Evolutionary conservation across 208 protist species (phyloP), one percentile per base, ranked within the genome.

Genomic region (Spironucleus salmonicida): DNA sequence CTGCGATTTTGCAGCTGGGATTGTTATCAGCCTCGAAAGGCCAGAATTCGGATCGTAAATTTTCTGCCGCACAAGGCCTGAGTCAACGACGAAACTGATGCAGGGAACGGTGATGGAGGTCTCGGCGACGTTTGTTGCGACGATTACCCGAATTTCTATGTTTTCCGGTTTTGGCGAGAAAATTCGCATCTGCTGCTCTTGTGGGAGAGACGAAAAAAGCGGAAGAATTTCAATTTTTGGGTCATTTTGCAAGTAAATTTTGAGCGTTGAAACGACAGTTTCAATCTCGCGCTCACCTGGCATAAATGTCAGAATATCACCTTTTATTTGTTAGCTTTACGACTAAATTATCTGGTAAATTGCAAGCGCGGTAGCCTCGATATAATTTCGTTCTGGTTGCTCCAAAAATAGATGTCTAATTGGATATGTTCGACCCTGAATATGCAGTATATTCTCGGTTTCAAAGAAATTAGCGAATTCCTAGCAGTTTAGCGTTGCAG

Each of bases 401-500:
- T 26, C 39, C 9, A 42, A 29, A 42, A 81, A 78, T 27, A 41
- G 29, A 30, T 78, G 30, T 13, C 67, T 89, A 0, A 99, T 95
- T 13, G 92, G 90, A 80, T 93, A 99, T 1, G 93, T 98, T 49
- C 95, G 82, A 0, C 96, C 94, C 23, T 85, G 88, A 62, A 98
- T 91, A 19, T 84, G 85, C 78, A 96, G 94, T 58, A 93, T 82
- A 27, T 85, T 82, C n/a, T 76, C 75, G 1, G 91, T 86, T 57
- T 88, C 91, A 78, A 98, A 99, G 83, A 97, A 98, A 35, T 76
- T 74, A 7, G 87, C 88, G 58, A 90, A 90, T 81, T 96, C 96
- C 0, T 91, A 75, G 2, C 91, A 80, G 80, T 99, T 92, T 90
- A 99, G 94, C 2, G 97, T 99, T 1, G 97, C 97, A 0, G 92